Percentiles rank a stretch among this genome's conserved stretches.
These are phyloP conservation scores for Diversispora epigaea DNA, from an alignment of 192 early-diverging fungal species.

Conservation along the genomic window DNA sequence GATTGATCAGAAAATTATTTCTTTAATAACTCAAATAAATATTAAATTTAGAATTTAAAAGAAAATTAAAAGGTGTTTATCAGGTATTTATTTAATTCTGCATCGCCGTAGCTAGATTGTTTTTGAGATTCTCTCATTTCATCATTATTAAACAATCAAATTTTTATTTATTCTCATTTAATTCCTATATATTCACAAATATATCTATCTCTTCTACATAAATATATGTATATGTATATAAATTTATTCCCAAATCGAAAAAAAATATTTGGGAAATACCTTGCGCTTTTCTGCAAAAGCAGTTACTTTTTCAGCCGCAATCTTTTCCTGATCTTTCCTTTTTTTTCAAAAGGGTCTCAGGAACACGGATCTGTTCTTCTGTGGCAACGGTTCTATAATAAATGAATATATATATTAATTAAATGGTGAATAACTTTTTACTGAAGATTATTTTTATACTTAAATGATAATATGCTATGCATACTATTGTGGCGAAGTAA, in stretches of 20 bases:
- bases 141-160: constrained; percentile 42
- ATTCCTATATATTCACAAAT: neutral
- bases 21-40: too few species aligned
- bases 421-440: too few species aligned
- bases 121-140: constrained; percentile 46
- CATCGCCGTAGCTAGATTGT: constrained; percentile 46
- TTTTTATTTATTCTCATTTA: constrained; percentile 31
- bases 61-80: constrained; percentile 35
- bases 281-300: constrained; percentile 53
- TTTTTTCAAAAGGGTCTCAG: constrained; percentile 89
- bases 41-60: neutral
- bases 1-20: too few species aligned
- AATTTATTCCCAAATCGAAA: neutral
- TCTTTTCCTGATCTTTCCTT: constrained; percentile 75
- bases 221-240: too few species aligned
- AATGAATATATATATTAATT: neutral
- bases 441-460: too few species aligned
- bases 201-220: neutral
- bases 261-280: constrained; percentile 38
- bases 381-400: constrained; percentile 53
- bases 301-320: too few species aligned
- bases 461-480: too few species aligned
- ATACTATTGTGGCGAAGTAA: too few species aligned
- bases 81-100: constrained; percentile 56
- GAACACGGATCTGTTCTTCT: constrained; percentile 73